A percentile compares a stretch with the other conserved stretches of the same genome.
These are phyloP conservation scores for Pisolithus tinctorius DNA, from an alignment of 768 basidiomycete species.

Conservation along the genomic window DNA sequence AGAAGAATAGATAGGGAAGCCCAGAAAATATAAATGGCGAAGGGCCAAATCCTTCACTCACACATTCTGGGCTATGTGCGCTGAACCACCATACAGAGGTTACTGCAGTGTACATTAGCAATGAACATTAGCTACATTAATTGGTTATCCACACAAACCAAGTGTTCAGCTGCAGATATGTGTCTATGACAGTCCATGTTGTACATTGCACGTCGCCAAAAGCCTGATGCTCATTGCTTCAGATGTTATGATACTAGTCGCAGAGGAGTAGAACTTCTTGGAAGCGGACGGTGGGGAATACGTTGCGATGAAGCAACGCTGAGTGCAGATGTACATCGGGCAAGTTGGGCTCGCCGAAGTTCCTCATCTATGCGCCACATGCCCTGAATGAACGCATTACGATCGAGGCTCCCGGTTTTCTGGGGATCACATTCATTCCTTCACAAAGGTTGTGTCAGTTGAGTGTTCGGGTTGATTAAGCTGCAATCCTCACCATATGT, in stretches of 20 bases:
- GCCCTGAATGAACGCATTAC: slow-evolving; percentile 63
- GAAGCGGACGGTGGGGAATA: slow-evolving; percentile 26
- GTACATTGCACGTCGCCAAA: neutral
- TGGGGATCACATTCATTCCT: slow-evolving; percentile 69
- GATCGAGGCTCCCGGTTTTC: slow-evolving; percentile 49
- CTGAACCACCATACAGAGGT: too few species aligned
- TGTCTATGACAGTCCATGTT: slow-evolving; percentile 2
- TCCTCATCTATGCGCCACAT: slow-evolving; percentile 90
- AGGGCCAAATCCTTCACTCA: too few species aligned
- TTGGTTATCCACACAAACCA: neutral
- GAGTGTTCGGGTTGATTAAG: neutral
- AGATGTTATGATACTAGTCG: slow-evolving; percentile 10
- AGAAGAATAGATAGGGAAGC: slow-evolving; percentile 39
- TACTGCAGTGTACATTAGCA: neutral
- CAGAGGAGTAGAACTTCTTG: slow-evolving; percentile 9
- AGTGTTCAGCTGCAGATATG: slow-evolving; percentile 4
- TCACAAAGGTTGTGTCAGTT: slow-evolving; percentile 1
- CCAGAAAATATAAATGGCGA: slow-evolving; percentile 15
- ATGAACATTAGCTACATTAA: neutral
- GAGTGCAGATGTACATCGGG: slow-evolving; percentile 25
- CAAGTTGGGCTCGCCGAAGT: slow-evolving; percentile 51
- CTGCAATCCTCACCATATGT: slow-evolving; percentile 54
- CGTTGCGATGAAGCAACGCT: slow-evolving; percentile 28
- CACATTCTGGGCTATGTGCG: too few species aligned
- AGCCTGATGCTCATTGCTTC: too few species aligned